Percentiles rank a stretch among this genome's conserved stretches.
Evolutionary conservation across 306 rosid genomes (phyloP).

Genomic region (Datisca glomerata): DNA sequence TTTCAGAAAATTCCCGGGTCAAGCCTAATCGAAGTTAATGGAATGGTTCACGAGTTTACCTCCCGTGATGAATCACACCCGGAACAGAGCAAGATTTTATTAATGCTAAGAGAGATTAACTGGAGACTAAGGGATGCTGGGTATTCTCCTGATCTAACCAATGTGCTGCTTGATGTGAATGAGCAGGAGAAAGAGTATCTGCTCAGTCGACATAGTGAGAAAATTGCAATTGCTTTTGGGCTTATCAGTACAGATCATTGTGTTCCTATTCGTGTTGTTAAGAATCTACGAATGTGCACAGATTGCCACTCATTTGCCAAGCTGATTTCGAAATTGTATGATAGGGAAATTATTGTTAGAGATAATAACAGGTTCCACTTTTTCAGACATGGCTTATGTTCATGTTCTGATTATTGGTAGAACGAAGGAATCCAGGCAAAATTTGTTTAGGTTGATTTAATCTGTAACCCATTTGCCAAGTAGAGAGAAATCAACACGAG

Average conservation of each 20-base stretch:
- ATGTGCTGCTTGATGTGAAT: constrained; percentile 63
- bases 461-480: no score
- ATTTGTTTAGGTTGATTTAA: no score
- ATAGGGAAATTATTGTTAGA: constrained; percentile 48
- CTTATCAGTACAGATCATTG: constrained; percentile 35
- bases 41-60: constrained; percentile 58
- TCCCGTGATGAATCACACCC: constrained; percentile 51
- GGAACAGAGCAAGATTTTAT: constrained; percentile 21
- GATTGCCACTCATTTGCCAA: constrained; percentile 75
- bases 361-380: constrained; percentile 62
- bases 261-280: constrained; percentile 46
- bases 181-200: constrained; percentile 47
- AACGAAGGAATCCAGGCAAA: no score
- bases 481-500: neutral
- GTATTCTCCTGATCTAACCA: constrained; percentile 59
- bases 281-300: constrained; percentile 69
- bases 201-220: constrained; percentile 67
- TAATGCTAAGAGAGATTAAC: constrained; percentile 52
- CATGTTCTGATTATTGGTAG: constrained; percentile 69
- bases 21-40: constrained; percentile 46
- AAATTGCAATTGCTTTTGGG: constrained; percentile 68
- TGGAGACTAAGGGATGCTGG: constrained; percentile 43
- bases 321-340: constrained; percentile 38
- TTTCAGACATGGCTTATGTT: constrained; percentile 50
- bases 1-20: constrained; percentile 52